A percentile compares a stretch with the other conserved stretches of the same genome.
Conservation (phyloP, 1,139 yeast genomes). For the Sugiyamaella paludigena region DNA sequence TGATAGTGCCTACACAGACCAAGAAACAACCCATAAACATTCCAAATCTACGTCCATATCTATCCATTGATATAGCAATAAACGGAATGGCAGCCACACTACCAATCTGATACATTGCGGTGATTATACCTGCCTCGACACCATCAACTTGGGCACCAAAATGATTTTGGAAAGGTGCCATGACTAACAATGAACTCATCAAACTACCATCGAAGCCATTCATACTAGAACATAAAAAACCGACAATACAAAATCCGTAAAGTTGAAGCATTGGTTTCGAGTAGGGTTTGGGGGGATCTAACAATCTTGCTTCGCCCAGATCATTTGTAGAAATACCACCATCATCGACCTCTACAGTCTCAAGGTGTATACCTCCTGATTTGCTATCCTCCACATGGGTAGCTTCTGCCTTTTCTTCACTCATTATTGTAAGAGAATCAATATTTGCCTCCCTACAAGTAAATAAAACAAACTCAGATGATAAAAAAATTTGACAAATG, state of each 20-base stretch:
- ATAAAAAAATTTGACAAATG: no score
- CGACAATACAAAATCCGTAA: slow-evolving; percentile 17
- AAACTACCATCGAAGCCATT: slow-evolving; percentile 21
- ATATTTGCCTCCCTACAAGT: no score
- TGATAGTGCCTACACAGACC: slow-evolving; percentile 30
- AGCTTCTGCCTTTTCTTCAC: no score
- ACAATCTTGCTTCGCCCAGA: no score
- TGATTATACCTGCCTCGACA: slow-evolving; percentile 19
- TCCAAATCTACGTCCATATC: slow-evolving; percentile 18
- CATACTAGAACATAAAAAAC: slow-evolving; percentile 18
- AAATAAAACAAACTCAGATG: no score
- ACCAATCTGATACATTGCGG: slow-evolving; percentile 24
- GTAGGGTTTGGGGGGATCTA: no score
- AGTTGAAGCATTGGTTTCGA: slow-evolving; percentile 14
- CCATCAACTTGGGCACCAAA: slow-evolving; percentile 19
- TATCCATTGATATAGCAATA: slow-evolving; percentile 18
- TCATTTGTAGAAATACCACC: no score
- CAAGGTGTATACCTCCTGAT: no score
- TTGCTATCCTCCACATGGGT: no score
- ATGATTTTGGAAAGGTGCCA: slow-evolving; percentile 11
- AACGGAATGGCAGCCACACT: slow-evolving; percentile 21
- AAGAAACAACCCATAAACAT: slow-evolving; percentile 27
- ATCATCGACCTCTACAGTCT: no score
- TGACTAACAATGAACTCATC: slow-evolving; percentile 17
- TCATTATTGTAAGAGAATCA: no score